Base-by-base conservation (phyloP, 768 basidiomycete species). In the Suillus cothurnatus region DNA sequence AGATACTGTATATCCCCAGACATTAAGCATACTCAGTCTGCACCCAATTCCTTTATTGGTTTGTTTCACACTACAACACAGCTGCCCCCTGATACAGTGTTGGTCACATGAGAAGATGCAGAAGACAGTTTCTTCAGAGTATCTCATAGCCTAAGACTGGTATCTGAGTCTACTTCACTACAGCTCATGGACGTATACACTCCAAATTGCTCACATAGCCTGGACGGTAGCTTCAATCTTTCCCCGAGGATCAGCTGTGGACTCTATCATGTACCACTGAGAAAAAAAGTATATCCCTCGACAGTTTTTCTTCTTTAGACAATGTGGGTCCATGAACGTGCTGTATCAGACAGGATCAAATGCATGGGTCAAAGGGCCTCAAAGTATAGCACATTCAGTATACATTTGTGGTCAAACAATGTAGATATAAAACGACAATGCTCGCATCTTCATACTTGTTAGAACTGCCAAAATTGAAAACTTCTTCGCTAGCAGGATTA, bases 51-150 rank as follows among this genome's bases (percentile, higher is more conserved):
- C 45, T 15, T 43, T 57, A 36, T 9, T n/a, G n/a, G 63, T 12
- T 64, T 64, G 26, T 66, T 39, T 14, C 57, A 62, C 23, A 67
- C 26, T 12, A 59, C 68, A 31, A 50, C 67, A 19, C 50, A 59
- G 19, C 61, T 68, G 23, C 64, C 52, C 6, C 34, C 62, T 47
- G 69, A 69, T 31, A 19, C 61, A 4, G 61, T 56, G 11, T 52
- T 68, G 32, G 28, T n/a, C 19, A 39, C 52, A 7, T 67, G 66
- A 34, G 23, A 62, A 6, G 64, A 57, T 21, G 63, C 57, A 31
- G 53, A 52, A 4, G 70, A 70, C 36, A 67, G 67, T n/a, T 76
- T 76, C 56, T 61, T 76, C 34, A 74, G 72, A n/a, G 31, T 76
- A 15, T 76, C 74, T 7, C 71, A 71, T 12, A 77, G 72, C 26